Conservation (phyloP, 305 asterid genomes). For the Salvia sclarea region DNA sequence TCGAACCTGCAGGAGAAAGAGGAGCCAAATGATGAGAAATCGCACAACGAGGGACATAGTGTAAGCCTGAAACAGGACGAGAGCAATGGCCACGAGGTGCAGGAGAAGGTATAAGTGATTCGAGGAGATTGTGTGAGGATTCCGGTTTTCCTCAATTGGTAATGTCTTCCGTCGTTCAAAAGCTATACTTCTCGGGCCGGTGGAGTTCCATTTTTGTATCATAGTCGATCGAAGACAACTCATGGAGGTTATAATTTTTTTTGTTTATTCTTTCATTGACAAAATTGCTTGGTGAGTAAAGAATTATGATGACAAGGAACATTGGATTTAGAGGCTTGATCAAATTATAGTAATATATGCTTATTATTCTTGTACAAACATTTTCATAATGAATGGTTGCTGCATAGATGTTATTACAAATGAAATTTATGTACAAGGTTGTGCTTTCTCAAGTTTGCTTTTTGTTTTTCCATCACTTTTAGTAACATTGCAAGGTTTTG, state of each 20-base stretch:
- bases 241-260: conserved; percentile 18
- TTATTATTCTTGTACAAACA: conserved; percentile 24
- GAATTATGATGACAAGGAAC: conserved; percentile 4
- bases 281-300: conserved; percentile 20
- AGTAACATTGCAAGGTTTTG: no score
- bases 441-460: background rate
- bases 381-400: conserved; percentile 10
- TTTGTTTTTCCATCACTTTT: no score
- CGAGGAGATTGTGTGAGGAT: background rate
- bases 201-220: conserved; percentile 20
- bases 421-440: background rate
- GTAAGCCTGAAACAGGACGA: conserved; percentile 42
- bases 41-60: conserved; percentile 37
- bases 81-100: conserved; percentile 49
- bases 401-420: background rate
- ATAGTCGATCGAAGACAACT: conserved; percentile 12
- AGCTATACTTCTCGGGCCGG: conserved; percentile 20
- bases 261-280: conserved; percentile 36
- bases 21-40: conserved; percentile 45
- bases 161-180: background rate
- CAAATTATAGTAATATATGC: conserved; percentile 21
- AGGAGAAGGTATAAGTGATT: conserved; percentile 40
- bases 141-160: background rate
- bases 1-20: conserved; percentile 36
- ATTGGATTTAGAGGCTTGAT: conserved; percentile 3